phyloP scores from a whole-genome alignment of 108 stramenopile species.

The Aurantiochytrium sp. region DNA sequence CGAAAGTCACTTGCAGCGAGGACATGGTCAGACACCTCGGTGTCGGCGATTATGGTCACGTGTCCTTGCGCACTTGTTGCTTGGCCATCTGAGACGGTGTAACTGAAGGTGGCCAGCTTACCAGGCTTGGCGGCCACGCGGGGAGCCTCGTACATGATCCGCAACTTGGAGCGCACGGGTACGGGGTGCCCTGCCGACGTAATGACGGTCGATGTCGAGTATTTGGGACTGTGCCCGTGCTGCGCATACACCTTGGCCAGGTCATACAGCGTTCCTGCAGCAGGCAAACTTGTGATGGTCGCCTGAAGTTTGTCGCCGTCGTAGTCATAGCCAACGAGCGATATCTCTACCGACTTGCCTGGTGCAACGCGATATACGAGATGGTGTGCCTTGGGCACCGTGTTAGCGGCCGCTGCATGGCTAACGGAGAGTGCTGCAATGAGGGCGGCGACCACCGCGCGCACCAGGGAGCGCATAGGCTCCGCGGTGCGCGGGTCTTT shows the following conservation, averaged over 20 bases:
- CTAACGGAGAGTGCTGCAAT: not conserved
- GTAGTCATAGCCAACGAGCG: slow-evolving; percentile 33
- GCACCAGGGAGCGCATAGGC: not conserved
- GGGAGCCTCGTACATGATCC: slow-evolving; percentile 49
- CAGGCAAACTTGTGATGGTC: slow-evolving; percentile 43
- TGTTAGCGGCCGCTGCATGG: not conserved
- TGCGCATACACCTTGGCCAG: slow-evolving; percentile 46
- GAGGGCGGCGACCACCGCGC: not conserved
- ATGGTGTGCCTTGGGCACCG: slow-evolving; percentile 27
- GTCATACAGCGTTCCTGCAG: slow-evolving; percentile 45
- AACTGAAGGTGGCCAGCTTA: slow-evolving; percentile 34
- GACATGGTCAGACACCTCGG: not conserved
- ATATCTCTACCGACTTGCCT: slow-evolving; percentile 29
- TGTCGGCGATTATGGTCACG: slow-evolving; percentile 47
- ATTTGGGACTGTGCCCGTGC: slow-evolving; percentile 61
- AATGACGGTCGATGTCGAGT: slow-evolving; percentile 23
- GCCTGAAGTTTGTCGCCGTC: slow-evolving; percentile 38
- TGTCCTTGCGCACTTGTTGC: slow-evolving; percentile 35
- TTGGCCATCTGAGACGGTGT: slow-evolving; percentile 43
- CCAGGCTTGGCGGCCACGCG: slow-evolving; percentile 16
- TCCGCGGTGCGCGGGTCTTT: too few species aligned
- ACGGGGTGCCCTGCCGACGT: not conserved
- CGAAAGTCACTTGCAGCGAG: slow-evolving; percentile 45
- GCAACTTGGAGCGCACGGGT: slow-evolving; percentile 43
- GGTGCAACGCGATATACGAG: slow-evolving; percentile 22